Percentiles rank a stretch among this genome's conserved stretches.
phyloP scores from a whole-genome alignment of 345 rosid genomes.

The Linum lewisii region DNA sequence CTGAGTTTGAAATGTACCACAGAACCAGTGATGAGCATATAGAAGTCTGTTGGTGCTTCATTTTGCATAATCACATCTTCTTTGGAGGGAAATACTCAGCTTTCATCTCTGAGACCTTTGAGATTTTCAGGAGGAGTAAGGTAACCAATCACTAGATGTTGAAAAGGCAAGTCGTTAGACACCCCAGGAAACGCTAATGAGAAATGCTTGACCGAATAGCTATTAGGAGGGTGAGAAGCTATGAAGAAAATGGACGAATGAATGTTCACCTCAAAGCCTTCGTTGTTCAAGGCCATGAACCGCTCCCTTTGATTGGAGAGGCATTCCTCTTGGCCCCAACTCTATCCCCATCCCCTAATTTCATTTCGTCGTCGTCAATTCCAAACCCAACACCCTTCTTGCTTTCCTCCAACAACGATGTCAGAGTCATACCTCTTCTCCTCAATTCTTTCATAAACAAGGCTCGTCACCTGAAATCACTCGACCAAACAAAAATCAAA shows the following conservation, averaged over 20 bases:
- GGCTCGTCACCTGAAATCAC: conserved; percentile 67
- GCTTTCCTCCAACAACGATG: conserved; percentile 70
- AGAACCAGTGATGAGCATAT: conserved; percentile 24
- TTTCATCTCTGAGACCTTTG: conserved; percentile 29
- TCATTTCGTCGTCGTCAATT: conserved; percentile 34
- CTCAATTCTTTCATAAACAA: conserved; percentile 86
- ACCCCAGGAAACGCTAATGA: conserved; percentile 22
- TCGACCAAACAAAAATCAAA: background rate
- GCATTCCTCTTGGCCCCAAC: conserved; percentile 47
- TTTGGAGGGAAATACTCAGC: conserved; percentile 27
- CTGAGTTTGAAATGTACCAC: conserved; percentile 11
- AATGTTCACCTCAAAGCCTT: conserved; percentile 86
- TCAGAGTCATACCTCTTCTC: conserved; percentile 87
- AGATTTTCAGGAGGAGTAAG: background rate
- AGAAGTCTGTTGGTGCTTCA: conserved; percentile 27
- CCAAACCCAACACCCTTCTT: conserved; percentile 29
- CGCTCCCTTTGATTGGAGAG: conserved; percentile 73
- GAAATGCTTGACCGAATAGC: conserved; percentile 30
- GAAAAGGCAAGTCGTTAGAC: conserved; percentile 22
- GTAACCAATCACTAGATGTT: background rate
- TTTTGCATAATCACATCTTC: conserved; percentile 27
- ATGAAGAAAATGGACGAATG: background rate
- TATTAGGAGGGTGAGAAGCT: conserved; percentile 27
- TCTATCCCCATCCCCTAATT: conserved; percentile 38
- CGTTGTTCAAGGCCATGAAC: conserved; percentile 83